phyloP scores from a whole-genome alignment of 768 basidiomycete species.

The Auriscalpium vulgare region DNA sequence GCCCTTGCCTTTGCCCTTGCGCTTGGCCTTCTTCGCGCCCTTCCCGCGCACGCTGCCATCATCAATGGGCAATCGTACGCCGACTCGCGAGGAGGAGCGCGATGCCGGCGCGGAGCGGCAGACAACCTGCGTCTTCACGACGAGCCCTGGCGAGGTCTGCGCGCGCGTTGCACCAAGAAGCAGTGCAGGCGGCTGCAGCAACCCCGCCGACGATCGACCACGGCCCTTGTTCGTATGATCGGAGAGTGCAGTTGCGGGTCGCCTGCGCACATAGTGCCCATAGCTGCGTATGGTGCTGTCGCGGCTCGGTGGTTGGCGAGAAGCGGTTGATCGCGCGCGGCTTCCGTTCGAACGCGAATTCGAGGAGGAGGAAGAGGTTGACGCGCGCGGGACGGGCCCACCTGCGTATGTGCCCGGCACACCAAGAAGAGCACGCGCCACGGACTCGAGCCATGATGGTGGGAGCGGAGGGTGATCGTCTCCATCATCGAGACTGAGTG shows the following conservation, averaged over 20 bases:
- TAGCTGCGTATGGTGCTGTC: constrained; percentile 15
- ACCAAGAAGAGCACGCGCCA: constrained; percentile 54
- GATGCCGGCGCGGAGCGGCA: constrained; percentile 69
- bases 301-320: constrained; percentile 5
- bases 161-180: constrained; percentile 2
- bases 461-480: constrained; percentile 47
- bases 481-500: constrained; percentile 27
- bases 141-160: constrained; percentile 28
- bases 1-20: constrained; percentile 16
- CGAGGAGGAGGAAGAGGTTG: background rate
- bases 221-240: constrained; percentile 19
- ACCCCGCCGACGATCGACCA: background rate
- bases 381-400: constrained; percentile 21
- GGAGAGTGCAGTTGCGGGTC: constrained; percentile 15
- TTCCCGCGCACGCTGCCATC: constrained; percentile 16
- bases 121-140: constrained; percentile 49
- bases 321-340: background rate
- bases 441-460: constrained; percentile 60
- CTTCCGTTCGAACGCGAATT: background rate
- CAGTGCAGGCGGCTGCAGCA: constrained; percentile 9
- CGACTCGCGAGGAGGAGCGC: constrained; percentile 37
- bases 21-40: constrained; percentile 12
- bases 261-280: constrained; percentile 14
- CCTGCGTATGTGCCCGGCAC: constrained; percentile 39
- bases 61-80: constrained; percentile 10